phyloP scores from a whole-genome alignment of 2,329 filamentous ascomycete species.

The Graphium sp. region DNA sequence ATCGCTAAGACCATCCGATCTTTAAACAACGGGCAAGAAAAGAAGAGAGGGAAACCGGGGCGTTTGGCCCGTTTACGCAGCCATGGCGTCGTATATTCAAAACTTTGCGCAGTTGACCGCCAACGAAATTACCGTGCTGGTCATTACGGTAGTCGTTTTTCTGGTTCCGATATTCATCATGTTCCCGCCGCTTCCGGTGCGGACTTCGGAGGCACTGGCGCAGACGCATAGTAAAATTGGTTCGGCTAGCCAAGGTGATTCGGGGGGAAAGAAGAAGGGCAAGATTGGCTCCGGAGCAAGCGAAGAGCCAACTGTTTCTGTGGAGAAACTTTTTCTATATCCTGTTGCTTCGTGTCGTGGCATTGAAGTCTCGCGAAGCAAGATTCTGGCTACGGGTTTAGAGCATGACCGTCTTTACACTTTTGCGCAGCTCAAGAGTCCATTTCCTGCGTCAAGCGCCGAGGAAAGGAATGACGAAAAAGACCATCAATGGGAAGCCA shows the following conservation, averaged over 20 bases:
- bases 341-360: conserved; percentile 71
- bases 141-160: conserved; percentile 29
- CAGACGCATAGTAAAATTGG: conserved; percentile 36
- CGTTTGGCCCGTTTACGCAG: no score
- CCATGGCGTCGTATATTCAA: no score
- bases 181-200: conserved; percentile 35
- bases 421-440: conserved; percentile 47
- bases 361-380: conserved; percentile 51
- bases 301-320: conserved; percentile 6
- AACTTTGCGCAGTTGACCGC: no score
- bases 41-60: no score
- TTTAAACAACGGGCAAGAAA: no score
- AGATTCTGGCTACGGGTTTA: conserved; percentile 52
- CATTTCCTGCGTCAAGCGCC: background rate
- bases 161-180: conserved; percentile 33
- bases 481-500: conserved; percentile 46
- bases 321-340: conserved; percentile 59
- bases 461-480: conserved; percentile 15
- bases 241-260: background rate
- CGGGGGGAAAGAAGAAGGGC: background rate
- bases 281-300: background rate
- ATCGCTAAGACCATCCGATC: no score
- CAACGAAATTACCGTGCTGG: conserved; percentile 22
- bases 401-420: conserved; percentile 71
- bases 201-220: conserved; percentile 32